Conservation (phyloP, 805 yeast species). For the Candida insectorum region DNA sequence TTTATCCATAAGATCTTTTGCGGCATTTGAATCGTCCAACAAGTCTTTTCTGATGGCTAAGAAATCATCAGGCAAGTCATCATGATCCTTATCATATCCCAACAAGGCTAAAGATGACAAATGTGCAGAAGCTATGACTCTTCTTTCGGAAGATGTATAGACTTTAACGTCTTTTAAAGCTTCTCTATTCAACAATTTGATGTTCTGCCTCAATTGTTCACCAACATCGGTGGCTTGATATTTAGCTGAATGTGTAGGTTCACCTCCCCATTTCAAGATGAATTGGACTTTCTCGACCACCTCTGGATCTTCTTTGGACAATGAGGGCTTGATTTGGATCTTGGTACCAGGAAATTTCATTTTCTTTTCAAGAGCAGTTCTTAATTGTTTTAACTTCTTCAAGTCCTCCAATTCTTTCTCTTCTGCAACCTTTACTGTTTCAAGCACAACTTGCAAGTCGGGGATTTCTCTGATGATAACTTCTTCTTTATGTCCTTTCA, state of each 20-base stretch:
- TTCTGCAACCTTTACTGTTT: conserved; percentile 79
- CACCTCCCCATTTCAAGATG: conserved; percentile 98
- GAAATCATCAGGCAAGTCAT: conserved; percentile 65
- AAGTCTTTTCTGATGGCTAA: conserved; percentile 83
- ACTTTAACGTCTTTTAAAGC: conserved; percentile 83
- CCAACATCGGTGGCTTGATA: conserved; percentile 95
- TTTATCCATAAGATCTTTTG: conserved; percentile 95
- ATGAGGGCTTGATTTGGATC: conserved; percentile 88
- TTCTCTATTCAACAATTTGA: conserved; percentile 77
- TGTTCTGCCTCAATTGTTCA: conserved; percentile 90
- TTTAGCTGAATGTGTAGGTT: conserved; percentile 95
- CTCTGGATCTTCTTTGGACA: conserved; percentile 53
- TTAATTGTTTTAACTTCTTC: conserved; percentile 69
- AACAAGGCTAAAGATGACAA: conserved; percentile 76
- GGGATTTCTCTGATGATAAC: conserved; percentile 89
- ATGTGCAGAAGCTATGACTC: conserved; percentile 91
- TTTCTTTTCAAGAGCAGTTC: conserved; percentile 84
- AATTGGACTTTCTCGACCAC: conserved; percentile 93
- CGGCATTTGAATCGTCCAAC: conserved; percentile 95
- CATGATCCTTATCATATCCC: conserved; percentile 53
- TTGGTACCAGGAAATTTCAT: conserved; percentile 93
- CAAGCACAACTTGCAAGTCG: conserved; percentile 80
- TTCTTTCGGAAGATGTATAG: conserved; percentile 88
- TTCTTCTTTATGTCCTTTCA: conserved; percentile 94
- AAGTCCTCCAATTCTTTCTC: conserved; percentile 77